Evolutionary conservation across 2,329 filamentous ascomycete species (phyloP).

Genomic region (Xylaria hypoxylon): DNA sequence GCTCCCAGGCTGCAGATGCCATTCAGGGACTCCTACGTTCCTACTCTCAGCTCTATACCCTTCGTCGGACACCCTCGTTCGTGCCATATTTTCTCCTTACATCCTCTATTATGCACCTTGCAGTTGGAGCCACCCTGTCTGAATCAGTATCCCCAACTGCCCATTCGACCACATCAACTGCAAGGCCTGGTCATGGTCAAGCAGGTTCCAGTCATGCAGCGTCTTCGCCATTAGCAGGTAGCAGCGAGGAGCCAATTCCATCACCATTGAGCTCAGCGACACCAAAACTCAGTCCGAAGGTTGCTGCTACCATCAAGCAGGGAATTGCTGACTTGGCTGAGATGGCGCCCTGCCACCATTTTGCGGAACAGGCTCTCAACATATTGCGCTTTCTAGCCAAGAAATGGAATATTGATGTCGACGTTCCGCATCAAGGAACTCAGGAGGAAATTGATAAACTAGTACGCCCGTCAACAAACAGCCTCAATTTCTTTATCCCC

Average conservation of each 20-base stretch:
- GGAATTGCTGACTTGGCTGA: conserved; percentile 69
- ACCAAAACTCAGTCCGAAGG: conserved; percentile 54
- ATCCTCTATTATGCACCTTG: conserved; percentile 70
- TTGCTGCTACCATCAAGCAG: conserved; percentile 61
- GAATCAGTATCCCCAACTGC: conserved; percentile 41
- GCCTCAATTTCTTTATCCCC: conserved; percentile 69
- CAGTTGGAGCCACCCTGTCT: conserved; percentile 58
- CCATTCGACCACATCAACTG: conserved; percentile 41
- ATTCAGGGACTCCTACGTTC: conserved; percentile 67
- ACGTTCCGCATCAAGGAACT: conserved; percentile 52
- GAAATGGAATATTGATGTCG: conserved; percentile 69
- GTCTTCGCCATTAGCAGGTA: conserved; percentile 31
- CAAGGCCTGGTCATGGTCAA: conserved; percentile 38
- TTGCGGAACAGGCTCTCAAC: conserved; percentile 70
- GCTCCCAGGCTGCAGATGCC: conserved; percentile 70
- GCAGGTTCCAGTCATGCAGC: conserved; percentile 23
- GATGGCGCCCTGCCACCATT: conserved; percentile 71
- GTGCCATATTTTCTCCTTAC: conserved; percentile 72
- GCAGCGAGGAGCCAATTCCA: conserved; percentile 32
- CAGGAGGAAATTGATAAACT: conserved; percentile 55
- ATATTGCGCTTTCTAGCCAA: conserved; percentile 68
- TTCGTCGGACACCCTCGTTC: conserved; percentile 69
- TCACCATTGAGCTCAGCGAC: conserved; percentile 34
- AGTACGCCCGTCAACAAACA: conserved; percentile 62
- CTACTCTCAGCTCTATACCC: conserved; percentile 69